Evolutionary conservation across 805 yeast species (phyloP), one percentile per base, ranked within the genome.

Genomic region (Hemisphaericaspora nanyangensis): DNA sequence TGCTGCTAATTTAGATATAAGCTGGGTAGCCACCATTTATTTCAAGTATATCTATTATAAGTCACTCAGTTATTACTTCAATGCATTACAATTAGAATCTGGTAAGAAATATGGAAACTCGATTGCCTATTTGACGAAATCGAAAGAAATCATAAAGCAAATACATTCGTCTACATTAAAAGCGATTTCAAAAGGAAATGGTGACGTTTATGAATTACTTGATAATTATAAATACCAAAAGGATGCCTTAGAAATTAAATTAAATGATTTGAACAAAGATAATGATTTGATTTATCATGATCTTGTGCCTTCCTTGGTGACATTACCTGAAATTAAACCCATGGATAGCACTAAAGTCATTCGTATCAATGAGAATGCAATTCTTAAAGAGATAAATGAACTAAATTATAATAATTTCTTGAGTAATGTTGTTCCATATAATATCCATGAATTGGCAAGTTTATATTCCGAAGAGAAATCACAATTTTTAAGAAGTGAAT

Each of bases 221-320:
- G 74, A 68, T 40, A 65, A 63, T 40, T 61, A 52, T 48, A 68
- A 68, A 44, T 65, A 54, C 39, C 74, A 68, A 38, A 63, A 62
- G 38, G 72, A 68, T 45, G 66, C 67, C 0, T 51, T 61, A 37
- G 45, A 37, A 1, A 68, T 68, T 36, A 68, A 68, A 35, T 49
- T 68, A 35, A 46, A 47, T 8, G 73, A 67, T 19, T 47, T 86
- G 49, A 79, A 74, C 18, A 88, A 85, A 48, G 98, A 91, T 54
- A 91, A 91, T 53, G 97, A 91, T 55, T 82, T 79, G 50, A 86
- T 91, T 27, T 91, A 86, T 55, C 95, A 93, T 59, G 91, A 84
- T 16, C 51, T 70, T 1, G 65, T 90, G 11, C 96, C 96, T 1
- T 65, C 76, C 4, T 61, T 62, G 22, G 76, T 76, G 17, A 60